These are phyloP conservation scores for Vanderwaltozyma verrucispora DNA, from an alignment of 805 yeast species.

Conservation along the genomic window DNA sequence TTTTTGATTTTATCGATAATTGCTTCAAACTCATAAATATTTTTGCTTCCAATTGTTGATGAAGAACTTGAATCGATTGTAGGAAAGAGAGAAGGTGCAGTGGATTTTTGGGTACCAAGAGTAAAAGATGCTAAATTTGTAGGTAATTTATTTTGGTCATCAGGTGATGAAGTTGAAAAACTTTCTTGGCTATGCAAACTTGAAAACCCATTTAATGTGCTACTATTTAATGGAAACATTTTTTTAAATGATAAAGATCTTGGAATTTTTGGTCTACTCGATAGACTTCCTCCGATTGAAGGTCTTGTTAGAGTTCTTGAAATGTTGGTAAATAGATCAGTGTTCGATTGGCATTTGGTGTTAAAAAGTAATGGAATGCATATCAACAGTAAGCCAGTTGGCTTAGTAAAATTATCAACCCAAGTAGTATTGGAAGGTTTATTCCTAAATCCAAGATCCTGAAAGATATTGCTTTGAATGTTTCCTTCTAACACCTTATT, in stretches of 20 bases:
- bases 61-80: not conserved
- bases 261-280: conserved; percentile 1
- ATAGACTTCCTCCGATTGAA: not conserved
- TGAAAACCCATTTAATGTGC: not conserved
- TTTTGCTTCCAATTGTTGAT: not conserved
- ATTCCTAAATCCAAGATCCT: not conserved
- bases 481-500: conserved; percentile 6
- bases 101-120: conserved; percentile 1
- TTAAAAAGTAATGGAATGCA: conserved; percentile 1
- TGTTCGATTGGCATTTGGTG: conserved; percentile 1
- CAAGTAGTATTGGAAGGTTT: conserved; percentile 4
- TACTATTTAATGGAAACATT: conserved; percentile 4
- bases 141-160: not conserved
- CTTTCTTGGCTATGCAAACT: not conserved
- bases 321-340: conserved; percentile 7
- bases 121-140: conserved; percentile 1
- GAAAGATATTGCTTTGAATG: conserved; percentile 1
- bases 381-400: conserved; percentile 3
- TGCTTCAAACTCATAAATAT: not conserved
- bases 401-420: conserved; percentile 9
- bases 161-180: not conserved
- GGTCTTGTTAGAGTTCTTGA: conserved; percentile 6
- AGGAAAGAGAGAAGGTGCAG: conserved; percentile 1
- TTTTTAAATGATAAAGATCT: conserved; percentile 8
- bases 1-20: conserved; percentile 4